A percentile compares a stretch with the other conserved stretches of the same genome.
Conservation (phyloP, 495 filamentous ascomycete genomes). For the Darksidea phi region DNA sequence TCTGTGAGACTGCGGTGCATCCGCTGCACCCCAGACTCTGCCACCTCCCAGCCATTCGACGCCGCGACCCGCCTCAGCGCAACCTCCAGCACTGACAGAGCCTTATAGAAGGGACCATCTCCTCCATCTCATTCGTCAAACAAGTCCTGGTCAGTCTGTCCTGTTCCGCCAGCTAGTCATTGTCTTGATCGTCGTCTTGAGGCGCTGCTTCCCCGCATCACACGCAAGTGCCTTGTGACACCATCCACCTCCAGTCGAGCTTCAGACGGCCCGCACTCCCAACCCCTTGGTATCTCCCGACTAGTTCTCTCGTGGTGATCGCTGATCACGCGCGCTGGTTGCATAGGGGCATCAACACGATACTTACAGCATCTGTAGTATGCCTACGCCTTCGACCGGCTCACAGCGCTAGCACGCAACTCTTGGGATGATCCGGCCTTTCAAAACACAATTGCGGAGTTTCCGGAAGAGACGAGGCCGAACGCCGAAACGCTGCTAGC, state of each 20-base stretch:
- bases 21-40: conserved; percentile 26
- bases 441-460: conserved; percentile 58
- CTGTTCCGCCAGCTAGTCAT: conserved; percentile 9
- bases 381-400: conserved; percentile 63
- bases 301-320: neutral
- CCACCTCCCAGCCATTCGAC: conserved; percentile 11
- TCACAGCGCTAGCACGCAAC: conserved; percentile 55
- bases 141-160: conserved; percentile 60
- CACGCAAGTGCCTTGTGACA: conserved; percentile 23
- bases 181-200: neutral
- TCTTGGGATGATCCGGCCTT: conserved; percentile 62
- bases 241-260: conserved; percentile 8
- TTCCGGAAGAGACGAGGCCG: conserved; percentile 57
- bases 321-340: conserved; percentile 14
- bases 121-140: conserved; percentile 71
- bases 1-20: too few relatives aligned
- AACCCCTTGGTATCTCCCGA: conserved; percentile 10
- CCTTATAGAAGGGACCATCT: conserved; percentile 63
- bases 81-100: conserved; percentile 22
- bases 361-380: conserved; percentile 66
- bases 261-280: conserved; percentile 26
- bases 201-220: conserved; percentile 24
- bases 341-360: conserved; percentile 7
- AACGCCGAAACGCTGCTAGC: conserved; percentile 52
- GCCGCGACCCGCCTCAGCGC: conserved; percentile 17